Base-by-base conservation (phyloP, 768 basidiomycete genomes). In the Omphalotus guepiniiformis region DNA sequence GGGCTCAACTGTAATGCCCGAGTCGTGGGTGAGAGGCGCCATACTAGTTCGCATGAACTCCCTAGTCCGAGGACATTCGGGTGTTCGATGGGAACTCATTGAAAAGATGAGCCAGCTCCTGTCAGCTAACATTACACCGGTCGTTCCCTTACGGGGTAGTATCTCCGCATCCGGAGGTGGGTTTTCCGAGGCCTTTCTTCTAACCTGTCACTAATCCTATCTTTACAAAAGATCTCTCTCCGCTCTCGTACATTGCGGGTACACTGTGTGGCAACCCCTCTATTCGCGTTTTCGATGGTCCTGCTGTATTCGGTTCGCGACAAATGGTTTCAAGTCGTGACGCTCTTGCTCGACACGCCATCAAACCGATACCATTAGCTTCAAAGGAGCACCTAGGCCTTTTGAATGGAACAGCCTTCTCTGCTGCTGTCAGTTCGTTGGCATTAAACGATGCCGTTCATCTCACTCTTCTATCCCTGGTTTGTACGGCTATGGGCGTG, bases 31-130 rank as follows among this genome's bases (percentile, higher is more conserved):
- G 26, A 83, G 91, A 44, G 91, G 85, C 11, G 88, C 91, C 1
- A 90, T 93, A 57, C 66, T 91, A 8, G 75, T 94, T 55, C 87
- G 91, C 54, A 85, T 89, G 75, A 94, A 93, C 65, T 91, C 88
- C 3, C 79, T 94, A 35, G 82, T 91, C 45, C 83, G 91, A 5
- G 91, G 90, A 0, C 92, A 93, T 66, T 91, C 88, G 18, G 92
- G 87, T 27, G 81, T 94, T 11, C 78, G 90, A 29, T 83, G 83
- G 77, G 80, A 84, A 51, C 77, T 93, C 41, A 78, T 93, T 49
- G 74, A 88, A 62, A 82, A 82, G 58, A 90, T 94, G 80, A 77
- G 75, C 50, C 74, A 78, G 16, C 74, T 92, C 35, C 76, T 94
- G 32, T 67, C 71, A 26, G 79, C 80, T 52, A 80, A 88, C 54